Base-by-base conservation (phyloP, 2,329 filamentous ascomycete species). In the Colletotrichum sp. region DNA sequence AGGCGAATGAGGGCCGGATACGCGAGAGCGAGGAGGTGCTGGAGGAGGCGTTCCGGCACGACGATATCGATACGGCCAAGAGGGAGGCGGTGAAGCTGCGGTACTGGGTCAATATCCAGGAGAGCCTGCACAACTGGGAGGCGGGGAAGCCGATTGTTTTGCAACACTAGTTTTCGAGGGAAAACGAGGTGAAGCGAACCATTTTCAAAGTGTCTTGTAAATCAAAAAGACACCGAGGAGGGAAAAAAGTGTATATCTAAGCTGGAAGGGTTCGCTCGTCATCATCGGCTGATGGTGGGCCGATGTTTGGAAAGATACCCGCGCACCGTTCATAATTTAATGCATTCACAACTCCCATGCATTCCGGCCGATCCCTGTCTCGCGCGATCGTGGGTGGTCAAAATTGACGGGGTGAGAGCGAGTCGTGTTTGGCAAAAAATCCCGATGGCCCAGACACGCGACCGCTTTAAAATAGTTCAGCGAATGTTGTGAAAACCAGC, bases 51-150 rank as follows among this genome's bases (percentile, higher is more conserved):
- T 96, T 99, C 82, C 88, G 86, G 77, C 80, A 84, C 10, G 94
- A 93, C 65, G 91, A 96, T 82, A 82, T 95, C 52, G 89, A 92
- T 55, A 85, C 77, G 10, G 96, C 96, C 18, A 92, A 90, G 85
- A 85, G 83, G 76, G 95, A 98, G 89, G 93, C 93, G 62, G 92
- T 98, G 3, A 89, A 91, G 83, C 85, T 98, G 86, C 89, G 95
- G 83, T 99, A 98, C 87, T 98, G 96, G 96, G 90, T 94, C 72
- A 98, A 96, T 85, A 93, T 99, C 77, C 90, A 92, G 77, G 94
- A 98, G 84, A 94, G 93, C 63, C 87, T 98, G 81, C 88, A 94
- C 82, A 91, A 93, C 77, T 98, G 96, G 96, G 95, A 98, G 88
- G 92, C 89, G 80, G 96, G 95, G 7, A 93, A 92, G 86, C 87